A percentile compares a stretch with the other conserved stretches of the same genome.
phyloP scores from a whole-genome alignment of 2,329 filamentous ascomycete genomes.

The Talaromyces sp. region DNA sequence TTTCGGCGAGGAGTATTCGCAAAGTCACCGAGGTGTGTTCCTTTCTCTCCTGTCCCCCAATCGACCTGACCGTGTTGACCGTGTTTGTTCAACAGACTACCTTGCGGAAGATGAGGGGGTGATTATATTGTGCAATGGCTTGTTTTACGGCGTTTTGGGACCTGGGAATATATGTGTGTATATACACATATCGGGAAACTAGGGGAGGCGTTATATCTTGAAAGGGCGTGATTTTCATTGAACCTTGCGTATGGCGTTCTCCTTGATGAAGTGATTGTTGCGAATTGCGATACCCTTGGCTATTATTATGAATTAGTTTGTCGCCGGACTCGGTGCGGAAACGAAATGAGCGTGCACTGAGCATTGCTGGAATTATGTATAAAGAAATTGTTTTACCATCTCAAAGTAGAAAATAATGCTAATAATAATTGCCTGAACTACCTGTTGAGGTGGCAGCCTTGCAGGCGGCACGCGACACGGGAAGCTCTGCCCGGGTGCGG shows the following conservation, averaged over 20 bases:
- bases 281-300: background rate
- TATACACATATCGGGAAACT: background rate
- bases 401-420: background rate
- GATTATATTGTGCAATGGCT: constrained; percentile 23
- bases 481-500: background rate
- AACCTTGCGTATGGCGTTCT: background rate
- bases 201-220: background rate
- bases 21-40: constrained; percentile 67
- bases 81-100: constrained; percentile 48
- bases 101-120: constrained; percentile 65
- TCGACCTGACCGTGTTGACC: background rate
- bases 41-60: background rate
- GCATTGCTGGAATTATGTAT: background rate
- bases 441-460: background rate
- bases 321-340: background rate
- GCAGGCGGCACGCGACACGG: background rate
- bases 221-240: background rate
- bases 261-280: background rate
- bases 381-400: background rate
- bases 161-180: background rate
- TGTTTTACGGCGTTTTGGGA: constrained; percentile 2
- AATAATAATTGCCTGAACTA: background rate
- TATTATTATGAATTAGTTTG: background rate
- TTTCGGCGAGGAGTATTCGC: constrained; percentile 71
- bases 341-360: background rate